phyloP scores from a whole-genome alignment of 169 alveolate genomes.

The Eimeria praecox region DNA sequence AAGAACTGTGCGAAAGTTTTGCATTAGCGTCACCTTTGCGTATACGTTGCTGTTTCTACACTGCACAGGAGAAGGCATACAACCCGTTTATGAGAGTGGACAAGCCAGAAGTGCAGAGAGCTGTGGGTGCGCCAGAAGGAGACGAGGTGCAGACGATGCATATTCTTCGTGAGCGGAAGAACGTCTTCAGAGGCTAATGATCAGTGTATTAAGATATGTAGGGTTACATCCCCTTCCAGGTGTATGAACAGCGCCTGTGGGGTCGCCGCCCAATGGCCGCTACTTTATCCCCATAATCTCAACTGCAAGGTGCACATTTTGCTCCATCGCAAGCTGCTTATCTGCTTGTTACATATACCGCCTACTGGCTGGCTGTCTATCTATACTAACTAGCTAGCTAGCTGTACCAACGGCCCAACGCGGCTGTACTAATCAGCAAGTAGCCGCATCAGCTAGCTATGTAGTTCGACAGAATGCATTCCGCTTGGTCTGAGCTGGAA shows the following conservation, averaged over 20 bases:
- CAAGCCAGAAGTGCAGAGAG: constrained; percentile 25
- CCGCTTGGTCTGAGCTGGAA: too few relatives aligned
- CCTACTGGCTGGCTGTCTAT: too few relatives aligned
- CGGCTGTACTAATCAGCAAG: too few relatives aligned
- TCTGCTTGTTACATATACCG: too few relatives aligned
- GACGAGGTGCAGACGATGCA: constrained; percentile 74
- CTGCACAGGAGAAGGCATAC: constrained; percentile 62
- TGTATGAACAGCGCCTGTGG: too few relatives aligned
- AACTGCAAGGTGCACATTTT: too few relatives aligned
- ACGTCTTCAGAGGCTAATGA: constrained; percentile 45
- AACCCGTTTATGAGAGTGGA: constrained; percentile 78
- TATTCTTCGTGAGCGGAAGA: constrained; percentile 64
- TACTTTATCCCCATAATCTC: too few relatives aligned
- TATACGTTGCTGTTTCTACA: background rate
- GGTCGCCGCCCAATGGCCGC: too few relatives aligned
- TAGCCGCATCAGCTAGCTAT: background rate
- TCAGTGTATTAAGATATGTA: too few relatives aligned
- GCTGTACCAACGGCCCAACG: background rate
- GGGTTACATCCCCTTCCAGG: too few relatives aligned
- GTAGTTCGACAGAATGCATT: background rate
- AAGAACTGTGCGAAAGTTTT: too few relatives aligned
- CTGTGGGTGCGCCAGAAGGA: constrained; percentile 57
- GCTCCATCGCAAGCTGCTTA: too few relatives aligned
- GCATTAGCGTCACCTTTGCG: background rate
- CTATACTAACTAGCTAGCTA: background rate